Conservation (phyloP, 2,329 filamentous ascomycete genomes). For the Fusarium denticulatum region DNA sequence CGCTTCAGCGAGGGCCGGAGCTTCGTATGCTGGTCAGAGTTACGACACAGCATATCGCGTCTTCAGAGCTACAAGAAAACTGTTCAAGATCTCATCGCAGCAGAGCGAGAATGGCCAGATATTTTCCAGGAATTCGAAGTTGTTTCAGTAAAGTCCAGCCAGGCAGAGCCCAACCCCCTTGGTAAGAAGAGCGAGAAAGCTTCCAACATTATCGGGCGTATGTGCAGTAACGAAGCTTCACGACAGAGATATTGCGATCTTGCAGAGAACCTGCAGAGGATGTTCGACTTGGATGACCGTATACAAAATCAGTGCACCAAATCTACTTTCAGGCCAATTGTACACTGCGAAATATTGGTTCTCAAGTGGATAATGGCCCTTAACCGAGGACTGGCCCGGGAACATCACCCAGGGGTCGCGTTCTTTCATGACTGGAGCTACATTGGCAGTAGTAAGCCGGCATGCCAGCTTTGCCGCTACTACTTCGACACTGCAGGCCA, state of each 20-base stretch:
- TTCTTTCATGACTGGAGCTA: constrained; percentile 50
- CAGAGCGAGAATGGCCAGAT: constrained; percentile 39
- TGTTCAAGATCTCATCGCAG: constrained; percentile 28
- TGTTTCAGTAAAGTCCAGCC: constrained; percentile 41
- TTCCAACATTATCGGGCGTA: constrained; percentile 33
- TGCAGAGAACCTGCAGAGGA: constrained; percentile 35
- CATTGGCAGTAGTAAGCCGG: constrained; percentile 55
- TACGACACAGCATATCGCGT: constrained; percentile 43
- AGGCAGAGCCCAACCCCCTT: constrained; percentile 19
- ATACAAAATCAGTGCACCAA: constrained; percentile 33
- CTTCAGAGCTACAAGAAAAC: constrained; percentile 39
- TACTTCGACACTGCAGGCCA: constrained; percentile 46
- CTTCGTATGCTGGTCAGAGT: constrained; percentile 43
- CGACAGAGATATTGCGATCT: constrained; percentile 10
- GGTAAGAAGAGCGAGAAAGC: constrained; percentile 33
- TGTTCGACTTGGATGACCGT: constrained; percentile 34
- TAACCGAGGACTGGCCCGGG: not conserved
- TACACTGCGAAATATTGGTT: constrained; percentile 51
- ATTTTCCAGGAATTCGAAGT: constrained; percentile 48
- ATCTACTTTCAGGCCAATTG: constrained; percentile 37
- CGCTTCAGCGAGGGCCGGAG: constrained; percentile 27
- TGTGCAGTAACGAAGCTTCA: constrained; percentile 12
- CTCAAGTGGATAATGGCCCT: constrained; percentile 38
- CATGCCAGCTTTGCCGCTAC: constrained; percentile 51
- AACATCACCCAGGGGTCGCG: not conserved